Conservation (phyloP, 2,329 filamentous ascomycete species). For the Pestalotiopsis sp. region DNA sequence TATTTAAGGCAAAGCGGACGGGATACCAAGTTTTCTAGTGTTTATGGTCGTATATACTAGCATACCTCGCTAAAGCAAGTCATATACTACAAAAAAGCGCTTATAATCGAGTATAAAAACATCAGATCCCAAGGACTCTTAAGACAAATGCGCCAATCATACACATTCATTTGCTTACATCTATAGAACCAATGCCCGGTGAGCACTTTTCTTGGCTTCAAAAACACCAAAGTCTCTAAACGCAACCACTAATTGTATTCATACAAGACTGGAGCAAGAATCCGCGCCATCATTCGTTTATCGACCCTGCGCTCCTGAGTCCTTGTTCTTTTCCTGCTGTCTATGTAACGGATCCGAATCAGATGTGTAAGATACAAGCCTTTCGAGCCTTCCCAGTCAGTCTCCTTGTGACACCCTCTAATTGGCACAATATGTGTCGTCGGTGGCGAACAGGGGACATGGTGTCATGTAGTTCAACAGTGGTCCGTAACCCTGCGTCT, state of each 20-base stretch:
- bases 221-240: neutral
- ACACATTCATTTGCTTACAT: no score
- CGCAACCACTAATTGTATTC: neutral
- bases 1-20: no score
- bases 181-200: no score
- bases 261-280: neutral
- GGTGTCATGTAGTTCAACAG: neutral
- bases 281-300: neutral
- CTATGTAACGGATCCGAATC: neutral
- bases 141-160: no score
- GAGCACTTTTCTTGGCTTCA: no score
- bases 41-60: no score
- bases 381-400: neutral
- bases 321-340: neutral
- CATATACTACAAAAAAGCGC: no score
- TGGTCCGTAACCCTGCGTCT: neutral
- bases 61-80: accelerated
- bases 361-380: neutral
- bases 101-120: no score
- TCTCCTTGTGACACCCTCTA: neutral
- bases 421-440: neutral
- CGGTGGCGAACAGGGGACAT: neutral
- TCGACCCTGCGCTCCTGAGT: neutral
- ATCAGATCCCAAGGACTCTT: no score
- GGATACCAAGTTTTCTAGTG: no score